phyloP scores from a whole-genome alignment of 352 stramenopile genomes.

The Pythium brassicae region DNA sequence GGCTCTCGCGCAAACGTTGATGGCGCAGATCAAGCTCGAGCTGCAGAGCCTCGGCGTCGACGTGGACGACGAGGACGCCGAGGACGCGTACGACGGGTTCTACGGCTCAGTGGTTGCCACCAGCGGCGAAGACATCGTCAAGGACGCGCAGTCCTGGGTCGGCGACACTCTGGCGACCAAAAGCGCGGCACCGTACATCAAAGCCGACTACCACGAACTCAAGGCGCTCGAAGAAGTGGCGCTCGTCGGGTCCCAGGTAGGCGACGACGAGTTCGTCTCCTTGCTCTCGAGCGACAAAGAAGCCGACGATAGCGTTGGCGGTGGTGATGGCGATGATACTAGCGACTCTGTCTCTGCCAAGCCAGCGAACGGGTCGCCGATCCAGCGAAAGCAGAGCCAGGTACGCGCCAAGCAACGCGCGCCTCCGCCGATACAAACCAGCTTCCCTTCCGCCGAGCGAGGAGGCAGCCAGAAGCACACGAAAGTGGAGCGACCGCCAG shows the following conservation, averaged over 20 bases:
- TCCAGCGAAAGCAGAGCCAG: conserved; percentile 32
- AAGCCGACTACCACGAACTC: conserved; percentile 63
- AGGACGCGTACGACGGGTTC: conserved; percentile 64
- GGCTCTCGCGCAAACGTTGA: conserved; percentile 41
- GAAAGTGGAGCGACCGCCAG: neutral
- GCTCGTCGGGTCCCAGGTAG: conserved; percentile 29
- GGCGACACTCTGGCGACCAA: conserved; percentile 34
- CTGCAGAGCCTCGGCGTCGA: conserved; percentile 48
- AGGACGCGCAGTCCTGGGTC: conserved; percentile 69
- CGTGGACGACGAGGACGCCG: conserved; percentile 49
- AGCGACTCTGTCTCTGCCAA: neutral
- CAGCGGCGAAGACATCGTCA: conserved; percentile 52
- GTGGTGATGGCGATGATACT: neutral
- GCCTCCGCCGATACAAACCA: conserved; percentile 4
- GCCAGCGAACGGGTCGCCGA: neutral
- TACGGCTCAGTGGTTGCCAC: conserved; percentile 45
- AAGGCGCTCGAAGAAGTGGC: conserved; percentile 50
- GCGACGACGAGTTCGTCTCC: conserved; percentile 59
- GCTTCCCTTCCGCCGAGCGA: neutral
- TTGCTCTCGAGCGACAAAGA: conserved; percentile 40
- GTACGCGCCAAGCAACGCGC: neutral
- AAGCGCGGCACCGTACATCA: conserved; percentile 40
- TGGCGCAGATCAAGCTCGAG: conserved; percentile 67
- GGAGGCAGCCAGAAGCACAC: neutral
- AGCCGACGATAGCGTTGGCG: conserved; percentile 9